Conservation (phyloP, 768 basidiomycete genomes). For the Lactarius evosmus region DNA sequence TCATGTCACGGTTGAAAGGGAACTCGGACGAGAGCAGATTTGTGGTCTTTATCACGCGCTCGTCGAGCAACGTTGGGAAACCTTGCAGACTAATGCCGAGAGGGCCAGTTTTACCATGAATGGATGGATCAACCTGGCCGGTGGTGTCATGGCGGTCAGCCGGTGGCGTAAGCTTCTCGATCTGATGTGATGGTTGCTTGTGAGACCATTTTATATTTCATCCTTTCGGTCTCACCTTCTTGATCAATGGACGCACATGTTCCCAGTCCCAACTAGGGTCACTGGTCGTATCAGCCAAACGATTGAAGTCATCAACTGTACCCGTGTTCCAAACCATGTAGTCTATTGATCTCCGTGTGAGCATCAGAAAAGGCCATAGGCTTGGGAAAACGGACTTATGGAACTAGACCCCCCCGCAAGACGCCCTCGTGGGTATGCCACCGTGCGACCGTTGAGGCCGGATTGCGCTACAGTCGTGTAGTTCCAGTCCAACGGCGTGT, state of each 20-base stretch:
- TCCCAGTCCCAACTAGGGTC: conserved; percentile 25
- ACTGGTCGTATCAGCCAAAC: conserved; percentile 20
- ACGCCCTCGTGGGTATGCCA: conserved; percentile 30
- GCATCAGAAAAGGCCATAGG: conserved; percentile 21
- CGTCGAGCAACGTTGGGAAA: conserved; percentile 30
- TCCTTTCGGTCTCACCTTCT: conserved; percentile 3
- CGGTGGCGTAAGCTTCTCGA: conserved; percentile 39
- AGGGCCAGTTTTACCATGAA: conserved; percentile 38
- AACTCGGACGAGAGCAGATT: conserved; percentile 39
- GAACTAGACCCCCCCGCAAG: conserved; percentile 33
- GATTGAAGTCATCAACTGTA: conserved; percentile 27
- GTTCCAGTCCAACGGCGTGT: conserved; percentile 32
- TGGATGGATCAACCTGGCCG: conserved; percentile 38
- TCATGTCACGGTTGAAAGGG: conserved; percentile 42
- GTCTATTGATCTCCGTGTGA: conserved; percentile 15
- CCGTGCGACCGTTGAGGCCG: conserved; percentile 25
- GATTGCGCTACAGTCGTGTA: conserved; percentile 32
- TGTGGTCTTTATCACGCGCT: conserved; percentile 39
- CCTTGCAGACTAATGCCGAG: conserved; percentile 30
- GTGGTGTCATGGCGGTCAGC: conserved; percentile 41
- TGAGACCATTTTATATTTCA: neutral
- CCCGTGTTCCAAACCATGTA: conserved; percentile 28
- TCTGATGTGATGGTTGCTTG: conserved; percentile 28
- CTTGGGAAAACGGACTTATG: conserved; percentile 28
- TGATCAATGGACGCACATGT: conserved; percentile 5